A percentile compares a stretch with the other conserved stretches of the same genome.
These are phyloP conservation scores for Aspergillus heteromorphus DNA, from an alignment of 495 filamentous ascomycete genomes.

Conservation along the genomic window DNA sequence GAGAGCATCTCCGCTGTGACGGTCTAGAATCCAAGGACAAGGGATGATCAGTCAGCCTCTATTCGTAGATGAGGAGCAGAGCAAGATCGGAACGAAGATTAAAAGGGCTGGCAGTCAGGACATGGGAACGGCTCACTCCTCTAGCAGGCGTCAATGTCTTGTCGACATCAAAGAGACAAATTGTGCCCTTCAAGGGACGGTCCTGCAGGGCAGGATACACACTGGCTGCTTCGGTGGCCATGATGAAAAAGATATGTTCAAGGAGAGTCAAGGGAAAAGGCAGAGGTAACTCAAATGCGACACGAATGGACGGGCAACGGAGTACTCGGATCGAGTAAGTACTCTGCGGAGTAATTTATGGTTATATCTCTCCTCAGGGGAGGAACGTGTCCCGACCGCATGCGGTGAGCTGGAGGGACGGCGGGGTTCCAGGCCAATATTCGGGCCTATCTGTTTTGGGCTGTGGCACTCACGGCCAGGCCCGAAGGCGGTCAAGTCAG, in stretches of 20 bases:
- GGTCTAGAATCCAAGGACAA: conserved; percentile 30
- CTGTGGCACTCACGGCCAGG: not conserved
- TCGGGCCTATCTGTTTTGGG: conserved; percentile 2
- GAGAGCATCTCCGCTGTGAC: conserved; percentile 75
- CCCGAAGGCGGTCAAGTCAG: not conserved
- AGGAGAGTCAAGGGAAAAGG: conserved; percentile 2
- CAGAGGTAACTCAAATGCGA: not conserved
- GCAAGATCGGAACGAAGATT: not conserved
- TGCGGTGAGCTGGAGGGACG: conserved; percentile 24
- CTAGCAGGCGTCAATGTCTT: conserved; percentile 77
- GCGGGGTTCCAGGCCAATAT: conserved; percentile 4
- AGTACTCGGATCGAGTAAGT: conserved; percentile 9
- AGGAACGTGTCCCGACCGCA: conserved; percentile 27
- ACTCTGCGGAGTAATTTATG: too few species aligned
- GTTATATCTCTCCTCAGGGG: not conserved
- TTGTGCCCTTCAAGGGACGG: conserved; percentile 82
- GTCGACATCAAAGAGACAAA: conserved; percentile 92
- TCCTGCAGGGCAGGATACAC: conserved; percentile 69
- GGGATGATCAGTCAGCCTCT: conserved; percentile 9
- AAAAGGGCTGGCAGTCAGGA: not conserved
- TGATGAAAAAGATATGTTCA: conserved; percentile 17
- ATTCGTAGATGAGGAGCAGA: not conserved
- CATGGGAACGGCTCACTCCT: conserved; percentile 43
- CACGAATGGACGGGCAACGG: not conserved
- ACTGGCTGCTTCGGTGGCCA: conserved; percentile 43